Evolutionary conservation across 495 filamentous ascomycete genomes (phyloP).

Genomic region (Penicillium alfredii): DNA sequence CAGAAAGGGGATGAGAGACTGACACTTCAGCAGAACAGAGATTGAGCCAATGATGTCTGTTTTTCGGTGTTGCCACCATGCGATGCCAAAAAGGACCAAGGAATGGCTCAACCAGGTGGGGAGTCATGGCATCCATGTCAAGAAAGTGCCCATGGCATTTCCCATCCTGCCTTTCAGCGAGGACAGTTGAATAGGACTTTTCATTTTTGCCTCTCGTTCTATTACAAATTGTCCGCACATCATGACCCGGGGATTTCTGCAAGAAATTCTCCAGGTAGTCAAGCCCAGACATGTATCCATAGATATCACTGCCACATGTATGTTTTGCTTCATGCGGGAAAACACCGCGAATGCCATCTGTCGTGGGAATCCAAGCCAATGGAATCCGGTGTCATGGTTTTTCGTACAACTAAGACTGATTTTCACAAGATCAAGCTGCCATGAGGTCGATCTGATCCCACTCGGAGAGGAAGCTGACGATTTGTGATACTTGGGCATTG

Average conservation of each 20-base stretch:
- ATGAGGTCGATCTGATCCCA: too few relatives aligned
- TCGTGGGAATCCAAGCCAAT: too few relatives aligned
- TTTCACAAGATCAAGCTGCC: too few relatives aligned
- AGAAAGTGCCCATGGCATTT: too few relatives aligned
- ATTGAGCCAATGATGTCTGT: conserved; percentile 12
- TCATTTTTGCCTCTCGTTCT: too few relatives aligned
- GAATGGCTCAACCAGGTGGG: conserved; percentile 7
- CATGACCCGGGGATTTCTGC: conserved; percentile 1
- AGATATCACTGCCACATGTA: conserved; percentile 1
- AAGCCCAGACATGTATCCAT: too few relatives aligned
- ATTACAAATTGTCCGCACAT: not conserved
- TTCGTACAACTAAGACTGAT: too few relatives aligned
- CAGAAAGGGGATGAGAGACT: conserved; percentile 7
- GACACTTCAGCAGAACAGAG: conserved; percentile 8
- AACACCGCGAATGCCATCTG: conserved; percentile 26
- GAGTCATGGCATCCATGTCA: conserved; percentile 4
- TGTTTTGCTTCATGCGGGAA: conserved; percentile 20
- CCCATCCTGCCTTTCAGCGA: too few relatives aligned
- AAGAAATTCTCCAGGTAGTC: too few relatives aligned
- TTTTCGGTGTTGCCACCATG: conserved; percentile 9
- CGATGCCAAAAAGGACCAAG: conserved; percentile 3
- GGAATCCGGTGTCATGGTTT: too few relatives aligned
- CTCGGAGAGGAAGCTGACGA: not conserved
- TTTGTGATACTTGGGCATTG: conserved; percentile 9
- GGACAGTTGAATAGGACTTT: too few relatives aligned